phyloP scores from a whole-genome alignment of 768 basidiomycete species.

The Cytidiella melzeri region DNA sequence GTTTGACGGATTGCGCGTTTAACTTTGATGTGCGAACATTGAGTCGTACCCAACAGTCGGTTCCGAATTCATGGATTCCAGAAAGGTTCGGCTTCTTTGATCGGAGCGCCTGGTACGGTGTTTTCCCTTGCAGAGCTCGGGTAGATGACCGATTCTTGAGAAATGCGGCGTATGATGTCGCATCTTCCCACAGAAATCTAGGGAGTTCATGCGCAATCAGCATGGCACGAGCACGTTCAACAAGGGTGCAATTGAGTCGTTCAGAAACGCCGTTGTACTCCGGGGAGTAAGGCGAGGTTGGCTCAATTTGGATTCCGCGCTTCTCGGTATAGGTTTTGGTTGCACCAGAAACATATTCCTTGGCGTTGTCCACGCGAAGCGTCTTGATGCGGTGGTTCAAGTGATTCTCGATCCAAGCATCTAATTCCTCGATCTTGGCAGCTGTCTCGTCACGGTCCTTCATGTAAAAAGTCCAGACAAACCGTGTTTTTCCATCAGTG shows the following conservation, averaged over 20 bases:
- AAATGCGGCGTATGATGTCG: too few relatives aligned
- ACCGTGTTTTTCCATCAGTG: conserved; percentile 24
- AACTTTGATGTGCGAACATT: conserved; percentile 3
- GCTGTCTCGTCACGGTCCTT: too few relatives aligned
- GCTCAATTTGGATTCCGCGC: conserved; percentile 33
- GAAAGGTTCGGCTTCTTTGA: conserved; percentile 12
- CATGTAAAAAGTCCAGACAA: too few relatives aligned
- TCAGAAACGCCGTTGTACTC: too few relatives aligned
- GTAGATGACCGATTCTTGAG: too few relatives aligned
- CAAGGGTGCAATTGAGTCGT: too few relatives aligned
- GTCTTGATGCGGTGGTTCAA: too few relatives aligned
- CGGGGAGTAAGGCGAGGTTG: conserved; percentile 36
- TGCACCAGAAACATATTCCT: conserved; percentile 20
- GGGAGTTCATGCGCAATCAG: conserved; percentile 17
- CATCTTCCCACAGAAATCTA: too few relatives aligned
- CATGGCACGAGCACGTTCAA: too few relatives aligned
- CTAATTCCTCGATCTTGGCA: too few relatives aligned
- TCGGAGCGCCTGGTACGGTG: conserved; percentile 16
- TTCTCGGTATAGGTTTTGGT: conserved; percentile 27
- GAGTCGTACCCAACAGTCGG: conserved; percentile 5
- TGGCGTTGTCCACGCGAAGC: too few relatives aligned
- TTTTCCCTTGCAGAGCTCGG: conserved; percentile 9
- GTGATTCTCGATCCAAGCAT: too few relatives aligned
- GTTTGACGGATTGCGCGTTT: not conserved
- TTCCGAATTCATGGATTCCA: conserved; percentile 12